These are phyloP conservation scores for Beauveria pseudobassiana DNA, from an alignment of 2,329 filamentous ascomycete genomes.

Conservation along the genomic window DNA sequence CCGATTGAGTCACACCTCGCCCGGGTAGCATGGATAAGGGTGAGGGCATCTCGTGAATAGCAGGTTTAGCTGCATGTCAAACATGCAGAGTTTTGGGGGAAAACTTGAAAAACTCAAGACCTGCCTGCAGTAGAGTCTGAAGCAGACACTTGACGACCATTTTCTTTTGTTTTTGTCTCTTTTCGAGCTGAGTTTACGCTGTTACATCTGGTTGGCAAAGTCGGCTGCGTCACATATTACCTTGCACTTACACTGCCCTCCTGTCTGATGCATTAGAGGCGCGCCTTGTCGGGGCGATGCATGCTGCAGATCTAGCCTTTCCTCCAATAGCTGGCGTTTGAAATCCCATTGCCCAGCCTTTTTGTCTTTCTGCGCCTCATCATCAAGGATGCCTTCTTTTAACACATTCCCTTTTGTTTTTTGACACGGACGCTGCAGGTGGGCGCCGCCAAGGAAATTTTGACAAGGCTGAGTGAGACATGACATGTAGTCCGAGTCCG, in stretches of 20 bases:
- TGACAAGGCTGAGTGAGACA: no score
- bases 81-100: neutral
- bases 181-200: no score
- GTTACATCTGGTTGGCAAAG: neutral
- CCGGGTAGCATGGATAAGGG: neutral
- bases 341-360: no score
- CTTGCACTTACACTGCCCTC: neutral
- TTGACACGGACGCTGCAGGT: no score
- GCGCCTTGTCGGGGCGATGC: neutral
- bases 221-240: neutral
- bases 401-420: neutral
- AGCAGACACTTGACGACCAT: neutral
- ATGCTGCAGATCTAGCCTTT: neutral
- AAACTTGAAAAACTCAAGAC: no score
- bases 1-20: slow-evolving; percentile 3
- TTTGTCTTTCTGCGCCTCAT: no score
- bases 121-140: no score
- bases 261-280: neutral
- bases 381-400: neutral
- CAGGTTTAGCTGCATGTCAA: neutral
- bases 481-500: no score
- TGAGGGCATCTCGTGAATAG: neutral
- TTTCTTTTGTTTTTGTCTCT: neutral
- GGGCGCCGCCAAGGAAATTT: no score
- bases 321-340: neutral